Conservation (phyloP, 495 filamentous ascomycete genomes). For the Podospora tetraspora region DNA sequence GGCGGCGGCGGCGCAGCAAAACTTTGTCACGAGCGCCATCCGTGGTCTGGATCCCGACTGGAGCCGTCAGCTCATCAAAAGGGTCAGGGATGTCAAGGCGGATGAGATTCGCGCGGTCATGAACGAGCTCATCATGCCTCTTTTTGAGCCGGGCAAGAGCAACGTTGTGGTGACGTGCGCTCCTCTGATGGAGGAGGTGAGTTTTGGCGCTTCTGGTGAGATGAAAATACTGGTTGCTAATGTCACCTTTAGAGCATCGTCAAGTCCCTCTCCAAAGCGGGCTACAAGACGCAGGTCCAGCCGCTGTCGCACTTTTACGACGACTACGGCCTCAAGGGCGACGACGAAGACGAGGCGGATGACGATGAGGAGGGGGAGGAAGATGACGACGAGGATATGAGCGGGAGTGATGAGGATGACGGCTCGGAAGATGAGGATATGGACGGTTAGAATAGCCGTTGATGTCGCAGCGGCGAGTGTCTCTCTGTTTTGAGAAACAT, state of each 20-base stretch:
- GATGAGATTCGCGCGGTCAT: slow-evolving; percentile 75
- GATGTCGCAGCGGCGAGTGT: background rate
- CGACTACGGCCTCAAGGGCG: slow-evolving; percentile 77
- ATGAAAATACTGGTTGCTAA: slow-evolving; percentile 18
- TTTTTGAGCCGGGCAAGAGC: slow-evolving; percentile 69
- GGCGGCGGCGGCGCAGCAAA: slow-evolving; percentile 68
- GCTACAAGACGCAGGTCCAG: slow-evolving; percentile 73
- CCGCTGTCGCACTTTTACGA: slow-evolving; percentile 79
- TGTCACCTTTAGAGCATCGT: slow-evolving; percentile 53
- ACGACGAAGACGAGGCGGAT: slow-evolving; percentile 61
- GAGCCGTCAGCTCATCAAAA: slow-evolving; percentile 65
- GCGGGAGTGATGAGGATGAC: slow-evolving; percentile 36
- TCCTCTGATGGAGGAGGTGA: slow-evolving; percentile 75
- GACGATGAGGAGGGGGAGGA: slow-evolving; percentile 59
- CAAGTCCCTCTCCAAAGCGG: slow-evolving; percentile 62
- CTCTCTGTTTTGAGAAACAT: background rate
- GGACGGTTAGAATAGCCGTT: background rate
- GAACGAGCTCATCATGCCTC: slow-evolving; percentile 65
- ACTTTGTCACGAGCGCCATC: slow-evolving; percentile 77
- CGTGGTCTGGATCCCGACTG: slow-evolving; percentile 72
- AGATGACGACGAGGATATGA: slow-evolving; percentile 33
- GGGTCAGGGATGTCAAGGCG: slow-evolving; percentile 66
- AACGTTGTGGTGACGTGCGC: slow-evolving; percentile 89
- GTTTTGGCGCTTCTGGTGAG: slow-evolving; percentile 22
- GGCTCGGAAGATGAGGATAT: background rate